Conservation (phyloP, 306 rosid species). For the Cercis canadensis region DNA sequence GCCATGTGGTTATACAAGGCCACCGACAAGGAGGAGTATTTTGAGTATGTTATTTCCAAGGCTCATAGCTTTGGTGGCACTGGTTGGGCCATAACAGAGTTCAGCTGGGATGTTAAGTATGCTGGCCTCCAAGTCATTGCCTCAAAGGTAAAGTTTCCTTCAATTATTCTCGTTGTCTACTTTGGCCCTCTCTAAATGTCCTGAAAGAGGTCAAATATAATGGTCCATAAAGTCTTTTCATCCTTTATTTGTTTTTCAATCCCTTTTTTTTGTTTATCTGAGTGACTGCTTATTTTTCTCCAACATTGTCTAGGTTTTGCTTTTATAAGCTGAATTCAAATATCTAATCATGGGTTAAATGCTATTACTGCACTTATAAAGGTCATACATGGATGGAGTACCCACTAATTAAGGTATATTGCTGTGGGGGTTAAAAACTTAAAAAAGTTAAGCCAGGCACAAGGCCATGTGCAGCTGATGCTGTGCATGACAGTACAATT, state of each 20-base stretch:
- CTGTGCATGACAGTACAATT: slow-evolving; percentile 37
- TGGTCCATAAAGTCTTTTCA: neutral
- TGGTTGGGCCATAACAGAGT: slow-evolving; percentile 94
- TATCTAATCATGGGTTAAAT: slow-evolving; percentile 27
- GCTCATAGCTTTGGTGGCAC: slow-evolving; percentile 86
- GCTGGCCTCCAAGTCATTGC: slow-evolving; percentile 90
- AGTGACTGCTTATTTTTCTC: slow-evolving; percentile 22
- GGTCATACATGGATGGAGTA: slow-evolving; percentile 31
- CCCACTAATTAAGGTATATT: slow-evolving; percentile 51
- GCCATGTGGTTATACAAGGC: slow-evolving; percentile 94
- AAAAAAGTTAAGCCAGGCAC: slow-evolving; percentile 35
- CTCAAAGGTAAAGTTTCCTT: slow-evolving; percentile 62
- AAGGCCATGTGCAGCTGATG: slow-evolving; percentile 55
- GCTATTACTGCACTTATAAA: slow-evolving; percentile 31
- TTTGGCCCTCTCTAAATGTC: neutral
- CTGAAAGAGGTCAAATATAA: slow-evolving; percentile 26
- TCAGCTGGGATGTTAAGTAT: slow-evolving; percentile 97
- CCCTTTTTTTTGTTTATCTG: neutral
- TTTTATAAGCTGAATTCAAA: slow-evolving; percentile 47
- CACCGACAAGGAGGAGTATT: slow-evolving; percentile 83
- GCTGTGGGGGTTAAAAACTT: slow-evolving; percentile 26
- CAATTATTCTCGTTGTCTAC: slow-evolving; percentile 24
- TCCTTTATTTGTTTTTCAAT: neutral
- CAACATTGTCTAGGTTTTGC: slow-evolving; percentile 40
- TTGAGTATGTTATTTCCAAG: slow-evolving; percentile 61